Evolutionary conservation across 148 eudicot genomes (phyloP).

Genomic region (Fagopyrum tataricum): DNA sequence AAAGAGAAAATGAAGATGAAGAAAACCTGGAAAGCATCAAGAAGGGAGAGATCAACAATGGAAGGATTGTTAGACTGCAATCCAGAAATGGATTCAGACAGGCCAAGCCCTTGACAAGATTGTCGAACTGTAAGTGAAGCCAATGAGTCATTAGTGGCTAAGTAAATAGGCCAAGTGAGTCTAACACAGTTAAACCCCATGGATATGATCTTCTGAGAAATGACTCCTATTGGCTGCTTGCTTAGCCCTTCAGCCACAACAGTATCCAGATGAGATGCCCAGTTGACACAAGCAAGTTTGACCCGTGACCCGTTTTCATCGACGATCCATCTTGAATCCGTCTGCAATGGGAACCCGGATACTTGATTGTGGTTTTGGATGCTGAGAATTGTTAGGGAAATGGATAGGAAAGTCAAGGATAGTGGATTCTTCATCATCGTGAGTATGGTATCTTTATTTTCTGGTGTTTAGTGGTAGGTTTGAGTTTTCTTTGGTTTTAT

Average conservation of each 20-base stretch:
- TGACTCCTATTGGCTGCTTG: conserved; percentile 23
- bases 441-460: too few species aligned
- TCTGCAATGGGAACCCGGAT: conserved; percentile 39
- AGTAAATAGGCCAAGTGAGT: conserved; percentile 74
- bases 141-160: conserved; percentile 52
- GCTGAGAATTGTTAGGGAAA: background rate
- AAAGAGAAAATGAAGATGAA: background rate
- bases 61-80: background rate
- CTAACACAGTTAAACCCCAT: conserved; percentile 92
- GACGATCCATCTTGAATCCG: conserved; percentile 74
- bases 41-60: conserved; percentile 54
- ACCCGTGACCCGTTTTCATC: conserved; percentile 53
- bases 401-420: background rate
- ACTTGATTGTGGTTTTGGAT: background rate
- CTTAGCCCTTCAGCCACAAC: conserved; percentile 76
- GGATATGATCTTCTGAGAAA: conserved; percentile 30
- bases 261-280: conserved; percentile 67
- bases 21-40: conserved; percentile 34
- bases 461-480: too few species aligned
- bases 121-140: conserved; percentile 31
- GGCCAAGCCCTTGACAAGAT: conserved; percentile 45
- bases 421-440: background rate
- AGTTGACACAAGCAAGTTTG: conserved; percentile 74
- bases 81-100: conserved; percentile 22
- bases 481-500: too few species aligned